Evolutionary conservation across 73 alveolate species (phyloP).

Genomic region (Tetrahymena elliotti): DNA sequence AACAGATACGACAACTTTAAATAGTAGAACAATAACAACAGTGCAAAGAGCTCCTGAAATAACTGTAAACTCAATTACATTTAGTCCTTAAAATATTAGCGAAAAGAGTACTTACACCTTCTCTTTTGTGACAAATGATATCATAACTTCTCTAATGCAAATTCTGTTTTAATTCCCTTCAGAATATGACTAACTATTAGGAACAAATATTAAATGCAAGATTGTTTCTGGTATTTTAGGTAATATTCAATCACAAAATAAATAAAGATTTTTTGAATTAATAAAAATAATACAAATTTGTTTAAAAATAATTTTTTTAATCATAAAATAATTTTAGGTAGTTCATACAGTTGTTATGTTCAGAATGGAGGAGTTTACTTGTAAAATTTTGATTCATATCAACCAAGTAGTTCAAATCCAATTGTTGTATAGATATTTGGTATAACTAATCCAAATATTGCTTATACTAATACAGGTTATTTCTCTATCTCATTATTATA

Average conservation of each 20-base stretch:
- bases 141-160: background rate
- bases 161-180: slow-evolving; percentile 19
- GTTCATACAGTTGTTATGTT: background rate
- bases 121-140: slow-evolving; percentile 1
- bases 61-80: slow-evolving; percentile 8
- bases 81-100: slow-evolving; percentile 38
- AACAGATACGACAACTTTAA: slow-evolving; percentile 11
- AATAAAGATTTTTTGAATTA: background rate
- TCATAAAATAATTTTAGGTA: too few relatives aligned
- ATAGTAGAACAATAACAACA: slow-evolving; percentile 33
- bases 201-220: slow-evolving; percentile 7
- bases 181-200: slow-evolving; percentile 6
- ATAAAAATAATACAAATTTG: background rate
- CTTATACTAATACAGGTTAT: slow-evolving; percentile 9
- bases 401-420: slow-evolving; percentile 14
- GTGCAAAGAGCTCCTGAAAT: slow-evolving; percentile 3
- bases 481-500: slow-evolving; percentile 7
- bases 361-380: background rate
- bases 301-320: too few relatives aligned
- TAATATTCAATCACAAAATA: background rate
- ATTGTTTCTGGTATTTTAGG: slow-evolving; percentile 18
- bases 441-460: slow-evolving; percentile 22
- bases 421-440: slow-evolving; percentile 15
- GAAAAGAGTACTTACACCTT: slow-evolving; percentile 26
- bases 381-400: slow-evolving; percentile 13